phyloP scores from a whole-genome alignment of 1,284 basidiomycete genomes.

The Trametes pubescens region DNA sequence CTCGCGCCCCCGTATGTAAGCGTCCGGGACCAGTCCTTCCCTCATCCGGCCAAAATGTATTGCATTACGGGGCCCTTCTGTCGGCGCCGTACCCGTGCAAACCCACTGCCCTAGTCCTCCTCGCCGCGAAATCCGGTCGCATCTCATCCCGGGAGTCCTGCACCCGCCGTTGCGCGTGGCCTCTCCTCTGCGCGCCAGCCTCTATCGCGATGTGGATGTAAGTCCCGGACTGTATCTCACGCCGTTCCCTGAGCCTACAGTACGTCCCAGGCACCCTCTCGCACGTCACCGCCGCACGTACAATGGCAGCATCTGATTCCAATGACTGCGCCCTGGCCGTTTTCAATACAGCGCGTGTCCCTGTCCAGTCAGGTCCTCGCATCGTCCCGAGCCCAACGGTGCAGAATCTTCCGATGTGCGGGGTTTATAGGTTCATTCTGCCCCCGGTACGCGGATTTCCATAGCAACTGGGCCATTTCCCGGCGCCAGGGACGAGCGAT shows the following conservation, averaged over 20 bases:
- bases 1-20: constrained; percentile 20
- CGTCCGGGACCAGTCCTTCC: constrained; percentile 19
- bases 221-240: constrained; percentile 1
- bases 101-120: constrained; percentile 2
- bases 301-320: constrained; percentile 9
- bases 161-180: constrained; percentile 1
- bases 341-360: neutral
- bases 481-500: constrained; percentile 3
- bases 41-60: constrained; percentile 18
- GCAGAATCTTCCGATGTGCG: neutral
- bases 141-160: constrained; percentile 16
- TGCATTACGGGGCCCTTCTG: constrained; percentile 10
- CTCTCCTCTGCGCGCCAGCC: neutral
- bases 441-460: constrained; percentile 11
- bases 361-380: neutral
- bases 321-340: neutral
- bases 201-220: constrained; percentile 11
- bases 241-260: neutral
- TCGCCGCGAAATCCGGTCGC: constrained; percentile 17
- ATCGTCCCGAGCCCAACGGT: neutral
- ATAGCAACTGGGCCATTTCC: constrained; percentile 15
- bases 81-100: constrained; percentile 14
- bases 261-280: constrained; percentile 16
- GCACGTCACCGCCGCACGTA: constrained; percentile 18
- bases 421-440: constrained; percentile 1